Evolutionary conservation across 768 basidiomycete genomes (phyloP).

Genomic region (Pulveroboletus sp.): DNA sequence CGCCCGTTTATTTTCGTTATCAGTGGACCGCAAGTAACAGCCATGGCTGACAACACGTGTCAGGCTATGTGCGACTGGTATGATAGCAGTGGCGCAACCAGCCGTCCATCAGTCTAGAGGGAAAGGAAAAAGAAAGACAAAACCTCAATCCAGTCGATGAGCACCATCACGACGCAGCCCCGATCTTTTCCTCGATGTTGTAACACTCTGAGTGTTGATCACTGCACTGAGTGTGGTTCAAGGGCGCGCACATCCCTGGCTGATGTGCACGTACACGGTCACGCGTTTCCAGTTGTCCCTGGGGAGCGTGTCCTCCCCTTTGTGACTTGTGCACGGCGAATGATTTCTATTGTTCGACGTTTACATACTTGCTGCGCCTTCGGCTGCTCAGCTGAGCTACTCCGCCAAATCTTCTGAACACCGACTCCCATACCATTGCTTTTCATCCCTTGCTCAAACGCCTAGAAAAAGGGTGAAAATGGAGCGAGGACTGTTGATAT

Average conservation of each 20-base stretch:
- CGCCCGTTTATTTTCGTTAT: background rate
- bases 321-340: background rate
- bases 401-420: conserved; percentile 2
- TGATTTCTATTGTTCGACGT: background rate
- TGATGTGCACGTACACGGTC: no score
- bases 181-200: no score
- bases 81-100: background rate
- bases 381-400: background rate
- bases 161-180: no score
- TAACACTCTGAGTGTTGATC: no score
- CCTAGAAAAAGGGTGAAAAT: background rate
- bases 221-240: no score
- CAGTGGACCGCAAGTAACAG: no score
- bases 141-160: background rate
- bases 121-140: no score
- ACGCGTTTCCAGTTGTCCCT: no score
- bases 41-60: background rate
- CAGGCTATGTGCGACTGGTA: background rate
- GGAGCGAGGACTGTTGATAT: conserved; percentile 13
- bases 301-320: no score
- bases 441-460: background rate
- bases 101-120: no score
- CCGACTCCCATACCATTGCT: background rate
- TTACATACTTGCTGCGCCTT: background rate
- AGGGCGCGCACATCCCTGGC: no score